phyloP scores from a whole-genome alignment of 441 rosid genomes.

The Erodium texanum region DNA sequence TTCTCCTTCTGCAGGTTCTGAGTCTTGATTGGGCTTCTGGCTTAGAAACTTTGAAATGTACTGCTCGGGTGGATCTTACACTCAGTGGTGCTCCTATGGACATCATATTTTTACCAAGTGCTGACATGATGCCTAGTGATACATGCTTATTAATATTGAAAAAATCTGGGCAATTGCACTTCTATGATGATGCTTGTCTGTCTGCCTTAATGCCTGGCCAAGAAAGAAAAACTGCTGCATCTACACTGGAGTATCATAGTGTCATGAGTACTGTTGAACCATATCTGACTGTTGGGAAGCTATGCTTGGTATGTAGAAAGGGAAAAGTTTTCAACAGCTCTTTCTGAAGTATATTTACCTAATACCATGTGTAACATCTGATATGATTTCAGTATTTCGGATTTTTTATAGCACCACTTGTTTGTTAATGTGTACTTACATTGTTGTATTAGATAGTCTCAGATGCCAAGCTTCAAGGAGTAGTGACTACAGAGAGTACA shows the following conservation, averaged over 20 bases:
- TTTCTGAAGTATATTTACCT: constrained; percentile 41
- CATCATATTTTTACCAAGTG: constrained; percentile 44
- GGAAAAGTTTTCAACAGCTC: constrained; percentile 30
- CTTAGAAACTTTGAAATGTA: constrained; percentile 46
- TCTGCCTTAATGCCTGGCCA: constrained; percentile 33
- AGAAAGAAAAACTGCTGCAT: constrained; percentile 29
- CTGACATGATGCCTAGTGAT: constrained; percentile 24
- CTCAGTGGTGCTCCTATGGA: constrained; percentile 59
- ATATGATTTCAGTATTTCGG: constrained; percentile 3
- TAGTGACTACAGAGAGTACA: constrained; percentile 25
- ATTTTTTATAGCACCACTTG: neutral
- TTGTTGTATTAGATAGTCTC: constrained; percentile 36
- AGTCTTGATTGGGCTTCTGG: constrained; percentile 57
- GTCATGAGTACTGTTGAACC: constrained; percentile 45
- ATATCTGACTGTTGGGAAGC: constrained; percentile 35
- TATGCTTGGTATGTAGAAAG: constrained; percentile 31
- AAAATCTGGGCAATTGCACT: constrained; percentile 47
- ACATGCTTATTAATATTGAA: constrained; percentile 36
- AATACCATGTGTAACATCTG: neutral
- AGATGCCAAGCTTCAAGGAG: constrained; percentile 41
- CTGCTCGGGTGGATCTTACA: constrained; percentile 47
- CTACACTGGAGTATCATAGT: constrained; percentile 42
- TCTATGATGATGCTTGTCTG: constrained; percentile 43
- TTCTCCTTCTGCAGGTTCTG: constrained; percentile 39
- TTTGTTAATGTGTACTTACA: constrained; percentile 7